Base-by-base conservation (phyloP, 768 basidiomycete species). In the Postia placenta region DNA sequence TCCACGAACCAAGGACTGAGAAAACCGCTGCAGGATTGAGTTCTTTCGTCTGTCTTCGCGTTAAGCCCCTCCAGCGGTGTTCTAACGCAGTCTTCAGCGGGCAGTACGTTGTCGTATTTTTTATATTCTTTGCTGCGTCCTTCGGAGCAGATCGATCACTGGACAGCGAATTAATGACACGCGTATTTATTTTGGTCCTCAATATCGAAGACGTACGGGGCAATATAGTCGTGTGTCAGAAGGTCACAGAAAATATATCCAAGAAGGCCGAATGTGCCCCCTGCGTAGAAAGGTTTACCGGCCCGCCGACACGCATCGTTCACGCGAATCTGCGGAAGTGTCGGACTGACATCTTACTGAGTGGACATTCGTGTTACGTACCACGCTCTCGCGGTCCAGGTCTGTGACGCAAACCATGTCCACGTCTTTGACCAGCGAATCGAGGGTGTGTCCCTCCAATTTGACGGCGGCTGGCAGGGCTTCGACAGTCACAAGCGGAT, bases 211-310 rank as follows among this genome's bases (percentile, higher is more conserved):
- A 66, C 93, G 69, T 68, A 94, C 95, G 85, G 80, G 40, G 83
- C 70, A 53, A 96, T 80, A 64, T 86, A 92, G 53, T 92, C 84
- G 60, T 96, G 95, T 48, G 79, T 74, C 49, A 93, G 72, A 48
- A 99, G 74, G 64, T 98, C 94, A 54, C 91, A 92, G 62, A 97
- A 96, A 60, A 96, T 91, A 67, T 92, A 99, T 14, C 95, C 95
- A 40, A 83, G 70, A 51, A 94, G 73, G 19, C 95, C 95, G 63
- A 92, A 94, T 14, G 87, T 85, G 11, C 90, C 90, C 1, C 93
- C 93, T n/a, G 85, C 81, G 59, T 96, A 97, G 64, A 98, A 85
- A 5, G 89, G 84, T 53, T 85, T 92, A 37, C 73, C 69, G 42
- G 78, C 71, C 49, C 76, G 74, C 51, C 93, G 76, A 64, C 92